Percentiles rank a stretch among this genome's conserved stretches.
Conservation (phyloP, 441 rosid species). For the Pelargonium cotyledonis region DNA sequence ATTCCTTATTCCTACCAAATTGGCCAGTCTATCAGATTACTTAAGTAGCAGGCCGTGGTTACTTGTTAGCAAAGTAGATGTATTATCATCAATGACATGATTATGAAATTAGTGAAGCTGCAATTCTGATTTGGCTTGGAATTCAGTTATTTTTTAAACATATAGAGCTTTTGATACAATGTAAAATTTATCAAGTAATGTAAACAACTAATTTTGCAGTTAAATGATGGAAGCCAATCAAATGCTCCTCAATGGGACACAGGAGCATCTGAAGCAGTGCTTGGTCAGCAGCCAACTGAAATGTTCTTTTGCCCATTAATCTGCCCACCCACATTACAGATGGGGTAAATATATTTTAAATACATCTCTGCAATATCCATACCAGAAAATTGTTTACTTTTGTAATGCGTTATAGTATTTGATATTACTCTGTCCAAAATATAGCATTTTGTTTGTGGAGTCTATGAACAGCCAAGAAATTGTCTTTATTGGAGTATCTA, state of each 20-base stretch:
- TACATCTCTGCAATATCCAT: too few relatives aligned
- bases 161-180: too few relatives aligned
- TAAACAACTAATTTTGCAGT: neutral
- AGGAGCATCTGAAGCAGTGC: neutral
- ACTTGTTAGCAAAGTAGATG: too few relatives aligned
- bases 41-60: too few relatives aligned
- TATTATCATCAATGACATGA: too few relatives aligned
- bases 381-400: neutral
- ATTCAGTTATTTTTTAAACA: too few relatives aligned
- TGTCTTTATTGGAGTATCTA: neutral
- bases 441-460: too few relatives aligned
- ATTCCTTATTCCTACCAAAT: too few relatives aligned
- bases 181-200: neutral
- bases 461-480: too few relatives aligned
- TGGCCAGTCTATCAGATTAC: too few relatives aligned
- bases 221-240: neutral
- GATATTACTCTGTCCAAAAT: neutral
- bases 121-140: too few relatives aligned
- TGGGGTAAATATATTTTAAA: neutral
- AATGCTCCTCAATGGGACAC: neutral
- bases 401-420: neutral
- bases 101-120: too few relatives aligned
- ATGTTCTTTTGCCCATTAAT: neutral
- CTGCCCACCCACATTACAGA: neutral
- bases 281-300: neutral